A percentile compares a stretch with the other conserved stretches of the same genome.
These are phyloP conservation scores for Setaria italica DNA, from an alignment of 202 grass and related monocot species.

Conservation along the genomic window DNA sequence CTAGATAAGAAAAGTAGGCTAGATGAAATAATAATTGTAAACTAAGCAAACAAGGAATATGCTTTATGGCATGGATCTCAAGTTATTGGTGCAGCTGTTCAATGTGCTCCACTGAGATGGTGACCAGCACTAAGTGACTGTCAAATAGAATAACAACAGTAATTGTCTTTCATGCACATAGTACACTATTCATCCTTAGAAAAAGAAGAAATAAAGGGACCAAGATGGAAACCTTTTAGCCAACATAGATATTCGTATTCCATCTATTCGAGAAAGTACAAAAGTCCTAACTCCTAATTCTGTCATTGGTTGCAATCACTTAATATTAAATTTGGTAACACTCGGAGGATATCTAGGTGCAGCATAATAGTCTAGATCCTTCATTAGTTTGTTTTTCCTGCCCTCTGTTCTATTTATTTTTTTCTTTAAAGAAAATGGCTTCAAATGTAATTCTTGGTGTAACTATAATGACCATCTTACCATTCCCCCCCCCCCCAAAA, in stretches of 20 bases:
- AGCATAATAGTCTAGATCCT: background rate
- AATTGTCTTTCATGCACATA: slow-evolving; percentile 24
- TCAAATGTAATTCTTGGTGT: slow-evolving; percentile 27
- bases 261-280: slow-evolving; percentile 34
- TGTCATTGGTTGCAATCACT: background rate
- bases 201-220: background rate
- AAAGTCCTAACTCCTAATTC: slow-evolving; percentile 18
- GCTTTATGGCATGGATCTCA: slow-evolving; percentile 3
- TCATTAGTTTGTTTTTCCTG: background rate
- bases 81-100: background rate
- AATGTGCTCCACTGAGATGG: slow-evolving; percentile 20
- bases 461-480: background rate
- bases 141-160: slow-evolving; percentile 28
- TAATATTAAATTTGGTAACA: slow-evolving; percentile 20
- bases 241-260: background rate
- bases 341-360: background rate
- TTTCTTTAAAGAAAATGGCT: background rate
- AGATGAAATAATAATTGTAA: background rate
- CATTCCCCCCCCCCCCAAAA: background rate
- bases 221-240: background rate
- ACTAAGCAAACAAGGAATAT: slow-evolving; percentile 12
- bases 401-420: background rate
- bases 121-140: slow-evolving; percentile 17
- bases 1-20: slow-evolving; percentile 32
- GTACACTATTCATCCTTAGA: background rate